Evolutionary conservation across 2,329 filamentous ascomycete genomes (phyloP).

Genomic region (Dactylonectria estremocensis): DNA sequence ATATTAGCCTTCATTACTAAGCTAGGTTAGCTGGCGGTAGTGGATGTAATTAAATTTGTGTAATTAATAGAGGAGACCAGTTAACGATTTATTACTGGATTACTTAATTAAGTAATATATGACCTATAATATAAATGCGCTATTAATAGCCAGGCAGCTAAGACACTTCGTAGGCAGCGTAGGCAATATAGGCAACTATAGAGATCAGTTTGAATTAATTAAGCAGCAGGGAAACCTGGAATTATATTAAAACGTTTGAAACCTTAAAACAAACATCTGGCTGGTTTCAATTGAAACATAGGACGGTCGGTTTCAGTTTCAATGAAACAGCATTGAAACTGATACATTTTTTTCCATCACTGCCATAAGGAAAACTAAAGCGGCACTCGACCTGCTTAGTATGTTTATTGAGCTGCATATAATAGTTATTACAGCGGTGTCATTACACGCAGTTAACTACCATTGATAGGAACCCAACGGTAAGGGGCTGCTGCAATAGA

Average conservation of each 20-base stretch:
- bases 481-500: not conserved
- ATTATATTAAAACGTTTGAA: conserved; percentile 4
- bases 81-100: conserved; percentile 8
- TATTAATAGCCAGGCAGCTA: conserved; percentile 6
- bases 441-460: not conserved
- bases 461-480: not conserved
- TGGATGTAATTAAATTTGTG: conserved; percentile 6
- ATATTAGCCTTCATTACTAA: conserved; percentile 7
- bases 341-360: conserved; percentile 7
- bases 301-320: conserved; percentile 10
- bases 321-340: conserved; percentile 9
- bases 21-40: conserved; percentile 6
- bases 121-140: conserved; percentile 7
- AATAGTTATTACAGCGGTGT: not conserved
- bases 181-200: conserved; percentile 3
- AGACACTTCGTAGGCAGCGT: conserved; percentile 10
- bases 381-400: not conserved
- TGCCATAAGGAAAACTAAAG: not conserved
- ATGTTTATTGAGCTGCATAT: not conserved
- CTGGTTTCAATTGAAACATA: conserved; percentile 10
- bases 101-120: not conserved
- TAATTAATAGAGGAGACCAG: conserved; percentile 7
- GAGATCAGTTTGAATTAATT: conserved; percentile 10
- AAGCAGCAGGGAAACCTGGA: conserved; percentile 6
- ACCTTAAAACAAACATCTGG: conserved; percentile 6